These are phyloP conservation scores for Phymatotrichopsis omnivora DNA, from an alignment of 2,329 filamentous ascomycete species.

Conservation along the genomic window DNA sequence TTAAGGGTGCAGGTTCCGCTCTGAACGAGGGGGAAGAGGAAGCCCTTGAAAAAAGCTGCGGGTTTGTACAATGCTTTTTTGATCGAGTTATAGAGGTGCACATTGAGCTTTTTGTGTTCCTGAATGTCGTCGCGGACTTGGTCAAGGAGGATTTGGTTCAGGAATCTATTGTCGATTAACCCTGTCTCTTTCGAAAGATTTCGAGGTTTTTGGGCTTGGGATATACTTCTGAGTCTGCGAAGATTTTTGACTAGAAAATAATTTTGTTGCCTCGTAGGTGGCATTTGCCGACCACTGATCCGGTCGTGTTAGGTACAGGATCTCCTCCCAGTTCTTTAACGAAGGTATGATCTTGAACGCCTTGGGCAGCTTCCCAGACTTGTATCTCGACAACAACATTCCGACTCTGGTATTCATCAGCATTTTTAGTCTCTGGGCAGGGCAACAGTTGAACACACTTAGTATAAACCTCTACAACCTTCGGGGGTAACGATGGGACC, in stretches of 20 bases:
- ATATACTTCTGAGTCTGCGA: conserved; percentile 34
- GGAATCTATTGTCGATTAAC: conserved; percentile 50
- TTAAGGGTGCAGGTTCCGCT: conserved; percentile 82
- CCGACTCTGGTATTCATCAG: conserved; percentile 52
- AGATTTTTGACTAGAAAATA: conserved; percentile 81
- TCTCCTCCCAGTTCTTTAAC: conserved; percentile 82
- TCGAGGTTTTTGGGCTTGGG: background rate
- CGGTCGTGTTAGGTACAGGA: conserved; percentile 73
- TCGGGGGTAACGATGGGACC: conserved; percentile 74
- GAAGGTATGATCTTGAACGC: conserved; percentile 95
- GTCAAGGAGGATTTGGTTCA: conserved; percentile 77
- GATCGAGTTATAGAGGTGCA: conserved; percentile 86
- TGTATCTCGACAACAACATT: conserved; percentile 80
- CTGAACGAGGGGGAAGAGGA: conserved; percentile 69
- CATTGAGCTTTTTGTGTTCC: conserved; percentile 88
- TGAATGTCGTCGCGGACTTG: conserved; percentile 88
- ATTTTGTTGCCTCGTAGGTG: conserved; percentile 76
- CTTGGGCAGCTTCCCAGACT: conserved; percentile 92
- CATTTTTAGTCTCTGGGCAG: conserved; percentile 1
- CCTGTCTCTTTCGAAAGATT: background rate
- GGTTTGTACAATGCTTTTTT: conserved; percentile 93
- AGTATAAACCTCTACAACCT: conserved; percentile 87
- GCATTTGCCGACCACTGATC: conserved; percentile 70
- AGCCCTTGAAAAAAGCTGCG: conserved; percentile 90
- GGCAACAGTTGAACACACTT: conserved; percentile 47